Percentiles rank a stretch among this genome's conserved stretches.
Conservation (phyloP, 2,329 filamentous ascomycete genomes). For the Alternaria incomplexa region DNA sequence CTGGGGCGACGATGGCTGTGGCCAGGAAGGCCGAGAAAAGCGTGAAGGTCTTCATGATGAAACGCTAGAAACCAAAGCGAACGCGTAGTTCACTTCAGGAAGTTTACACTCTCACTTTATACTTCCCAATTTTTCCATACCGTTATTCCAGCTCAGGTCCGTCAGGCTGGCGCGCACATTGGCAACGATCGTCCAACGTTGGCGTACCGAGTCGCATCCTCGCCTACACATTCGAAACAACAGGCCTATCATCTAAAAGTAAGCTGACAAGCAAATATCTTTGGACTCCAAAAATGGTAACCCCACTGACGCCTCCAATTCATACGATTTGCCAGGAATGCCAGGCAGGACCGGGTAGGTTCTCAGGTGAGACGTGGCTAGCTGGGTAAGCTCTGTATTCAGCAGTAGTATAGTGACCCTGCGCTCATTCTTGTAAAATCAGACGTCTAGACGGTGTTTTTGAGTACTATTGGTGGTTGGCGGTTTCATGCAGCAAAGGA, state of each 20-base stretch:
- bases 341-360: neutral
- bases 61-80: neutral
- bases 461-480: neutral
- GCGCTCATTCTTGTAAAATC: neutral
- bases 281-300: neutral
- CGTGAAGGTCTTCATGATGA: slow-evolving; percentile 37
- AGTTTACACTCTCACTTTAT: neutral
- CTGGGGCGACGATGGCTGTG: slow-evolving; percentile 45
- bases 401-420: neutral
- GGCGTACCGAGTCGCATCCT: neutral
- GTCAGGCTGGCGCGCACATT: neutral
- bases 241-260: neutral
- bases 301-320: neutral
- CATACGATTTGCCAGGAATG: neutral
- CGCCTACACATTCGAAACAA: neutral
- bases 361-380: neutral
- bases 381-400: neutral
- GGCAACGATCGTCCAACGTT: neutral
- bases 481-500: neutral
- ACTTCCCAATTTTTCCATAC: neutral
- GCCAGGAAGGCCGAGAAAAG: slow-evolving; percentile 46
- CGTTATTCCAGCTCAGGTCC: neutral
- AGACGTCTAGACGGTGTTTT: neutral
- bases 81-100: neutral
- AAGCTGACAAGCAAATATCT: neutral